Evolutionary conservation across 139 green algal species (phyloP).

Genomic region (Desmodesmus armatus): DNA sequence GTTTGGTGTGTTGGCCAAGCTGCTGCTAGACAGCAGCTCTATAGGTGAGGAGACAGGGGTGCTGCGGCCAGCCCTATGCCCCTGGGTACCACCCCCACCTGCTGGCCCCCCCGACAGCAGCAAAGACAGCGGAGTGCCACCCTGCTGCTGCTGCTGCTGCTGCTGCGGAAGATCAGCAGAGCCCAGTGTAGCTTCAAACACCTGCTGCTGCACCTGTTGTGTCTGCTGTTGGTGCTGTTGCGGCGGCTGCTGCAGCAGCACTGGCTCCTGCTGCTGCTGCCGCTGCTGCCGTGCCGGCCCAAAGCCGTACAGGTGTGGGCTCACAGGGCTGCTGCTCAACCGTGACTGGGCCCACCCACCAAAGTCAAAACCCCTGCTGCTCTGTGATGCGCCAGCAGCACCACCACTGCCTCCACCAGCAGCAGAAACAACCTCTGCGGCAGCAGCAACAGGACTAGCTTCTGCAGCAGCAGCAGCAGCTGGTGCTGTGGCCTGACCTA

Average conservation of each 20-base stretch:
- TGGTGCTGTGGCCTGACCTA: slow-evolving; percentile 22
- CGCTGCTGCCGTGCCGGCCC: not conserved
- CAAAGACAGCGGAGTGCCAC: not conserved
- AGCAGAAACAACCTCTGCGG: not conserved
- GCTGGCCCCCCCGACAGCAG: not conserved
- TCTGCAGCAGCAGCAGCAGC: not conserved
- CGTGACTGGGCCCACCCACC: not conserved
- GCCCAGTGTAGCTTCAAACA: not conserved
- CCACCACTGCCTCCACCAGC: not conserved
- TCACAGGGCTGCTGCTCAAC: slow-evolving; percentile 1
- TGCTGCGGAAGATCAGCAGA: not conserved
- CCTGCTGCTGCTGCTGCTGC: slow-evolving; percentile 18
- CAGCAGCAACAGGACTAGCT: not conserved
- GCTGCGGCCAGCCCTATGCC: not conserved
- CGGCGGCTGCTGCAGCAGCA: not conserved
- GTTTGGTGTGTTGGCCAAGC: not conserved
- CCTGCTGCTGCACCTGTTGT: not conserved
- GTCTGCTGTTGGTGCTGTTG: slow-evolving; percentile 4
- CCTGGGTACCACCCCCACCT: not conserved
- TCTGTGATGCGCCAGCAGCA: not conserved
- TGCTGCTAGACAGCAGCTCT: too few relatives aligned
- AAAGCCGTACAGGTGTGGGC: not conserved
- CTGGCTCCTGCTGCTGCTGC: slow-evolving; percentile 28
- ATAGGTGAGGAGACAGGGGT: too few relatives aligned
- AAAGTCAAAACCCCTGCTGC: too few relatives aligned